Percentiles rank a stretch among this genome's conserved stretches.
phyloP scores from a whole-genome alignment of 306 rosid genomes.

The Castanea sativa region DNA sequence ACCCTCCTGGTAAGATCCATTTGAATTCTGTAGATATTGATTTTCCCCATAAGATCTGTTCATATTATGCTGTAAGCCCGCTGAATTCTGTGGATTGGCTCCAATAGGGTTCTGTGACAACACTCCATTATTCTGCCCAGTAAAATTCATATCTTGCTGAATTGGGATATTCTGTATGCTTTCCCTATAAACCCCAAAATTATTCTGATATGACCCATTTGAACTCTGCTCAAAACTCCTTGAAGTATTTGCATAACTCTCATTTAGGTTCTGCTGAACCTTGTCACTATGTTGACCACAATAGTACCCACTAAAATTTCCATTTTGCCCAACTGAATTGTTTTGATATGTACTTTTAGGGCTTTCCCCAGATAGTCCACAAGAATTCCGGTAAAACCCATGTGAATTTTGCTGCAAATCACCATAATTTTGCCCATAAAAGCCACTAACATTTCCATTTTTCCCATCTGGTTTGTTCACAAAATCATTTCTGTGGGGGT shows the following conservation, averaged over 20 bases:
- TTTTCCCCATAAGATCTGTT: background rate
- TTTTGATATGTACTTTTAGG: background rate
- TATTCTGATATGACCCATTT: background rate
- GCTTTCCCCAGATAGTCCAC: background rate
- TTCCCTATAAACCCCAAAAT: background rate
- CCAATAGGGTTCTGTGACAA: too few relatives aligned
- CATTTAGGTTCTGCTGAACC: background rate
- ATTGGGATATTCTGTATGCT: background rate
- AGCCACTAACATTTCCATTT: background rate
- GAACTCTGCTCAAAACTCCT: background rate
- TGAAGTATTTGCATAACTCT: background rate
- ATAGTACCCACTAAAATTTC: background rate
- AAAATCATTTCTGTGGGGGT: background rate
- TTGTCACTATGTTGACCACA: background rate
- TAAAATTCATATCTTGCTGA: too few relatives aligned
- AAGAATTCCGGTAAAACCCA: background rate
- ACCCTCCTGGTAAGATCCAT: constrained; percentile 24
- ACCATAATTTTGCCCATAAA: background rate
- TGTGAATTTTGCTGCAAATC: background rate
- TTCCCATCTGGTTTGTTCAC: background rate
- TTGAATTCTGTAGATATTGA: constrained; percentile 17
- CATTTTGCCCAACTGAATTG: background rate
- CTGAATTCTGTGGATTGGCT: too few relatives aligned
- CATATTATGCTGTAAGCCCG: too few relatives aligned
- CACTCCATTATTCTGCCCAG: too few relatives aligned